Evolutionary conservation across 2,329 filamentous ascomycete species (phyloP), one percentile per base, ranked within the genome.

Genomic region (Xylaria sp.): DNA sequence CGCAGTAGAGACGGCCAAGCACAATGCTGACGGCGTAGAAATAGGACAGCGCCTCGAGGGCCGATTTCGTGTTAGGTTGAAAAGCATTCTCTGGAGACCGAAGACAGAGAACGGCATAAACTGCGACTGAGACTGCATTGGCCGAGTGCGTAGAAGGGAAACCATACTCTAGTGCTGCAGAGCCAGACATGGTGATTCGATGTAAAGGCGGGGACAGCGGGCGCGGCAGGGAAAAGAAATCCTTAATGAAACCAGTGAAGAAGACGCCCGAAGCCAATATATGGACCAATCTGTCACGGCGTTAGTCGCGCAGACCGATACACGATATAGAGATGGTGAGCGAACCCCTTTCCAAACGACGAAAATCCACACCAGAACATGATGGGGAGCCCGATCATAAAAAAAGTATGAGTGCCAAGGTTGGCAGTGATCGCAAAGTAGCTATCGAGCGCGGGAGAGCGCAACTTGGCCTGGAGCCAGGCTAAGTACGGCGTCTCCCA

Each of bases 341-440:
- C 90, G 75, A 89, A 97, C 93, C 91, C 94, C 83, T 96, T 92
- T 64, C 93, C 96, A 73, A 97, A 88, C 71, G 87, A 90, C 51
- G 92, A 90, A 81, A 94, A 92, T 62, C 95, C 95, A 76, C 93
- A 97, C 96, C 96, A 99, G 83, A 98, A 98, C 74, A 97, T 87
- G 72, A 98, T 93, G 5, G 96, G 96, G 76, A 99, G 83, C 67
- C 93, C 92, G 73, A 97, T 87, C 94, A 98, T 98, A 85, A 98
- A 99, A 84, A 98, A 98, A 0, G 96, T 99, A 81, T 99, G 96
- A 0, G 96, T 99, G 72, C 96, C 93, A 64, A 98, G 88, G 80
- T 98, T 99, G 71, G 96, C 96, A 0, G 94, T 97, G 72, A 97
- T 93, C 59, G 96, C 95, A 81, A 99, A 99, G 84, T 98, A 99